Percentiles rank a stretch among this genome's conserved stretches.
Evolutionary conservation across 208 protist genomes (phyloP).

Genomic region (Zelonia costaricensis): DNA sequence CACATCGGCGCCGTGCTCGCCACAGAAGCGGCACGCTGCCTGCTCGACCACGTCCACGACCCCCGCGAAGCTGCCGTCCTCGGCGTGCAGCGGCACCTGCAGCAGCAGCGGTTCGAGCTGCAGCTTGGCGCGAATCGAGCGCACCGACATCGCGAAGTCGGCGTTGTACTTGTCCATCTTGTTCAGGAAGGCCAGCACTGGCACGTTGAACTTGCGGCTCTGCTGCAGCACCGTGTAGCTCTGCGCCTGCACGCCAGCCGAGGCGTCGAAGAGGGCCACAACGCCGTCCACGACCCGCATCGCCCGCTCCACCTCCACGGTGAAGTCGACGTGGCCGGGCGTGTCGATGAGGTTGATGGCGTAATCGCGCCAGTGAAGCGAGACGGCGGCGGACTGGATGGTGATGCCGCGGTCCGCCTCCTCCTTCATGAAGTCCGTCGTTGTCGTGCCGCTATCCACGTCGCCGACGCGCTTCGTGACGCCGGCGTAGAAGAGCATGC

Average conservation of each 20-base stretch:
- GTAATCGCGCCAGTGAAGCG: slow-evolving; percentile 86
- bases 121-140: slow-evolving; percentile 81
- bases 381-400: slow-evolving; percentile 94
- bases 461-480: slow-evolving; percentile 87
- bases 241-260: slow-evolving; percentile 94
- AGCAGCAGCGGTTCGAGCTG: slow-evolving; percentile 83
- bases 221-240: slow-evolving; percentile 92
- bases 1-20: slow-evolving; percentile 56
- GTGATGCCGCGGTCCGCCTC: slow-evolving; percentile 97
- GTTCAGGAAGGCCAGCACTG: slow-evolving; percentile 93
- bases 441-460: slow-evolving; percentile 96
- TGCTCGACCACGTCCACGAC: slow-evolving; percentile 91
- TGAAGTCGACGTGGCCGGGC: slow-evolving; percentile 97
- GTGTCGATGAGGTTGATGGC: slow-evolving; percentile 96
- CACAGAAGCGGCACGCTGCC: slow-evolving; percentile 60
- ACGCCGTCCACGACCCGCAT: slow-evolving; percentile 97
- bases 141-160: slow-evolving; percentile 67
- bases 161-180: slow-evolving; percentile 97
- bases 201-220: slow-evolving; percentile 80
- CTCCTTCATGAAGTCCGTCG: slow-evolving; percentile 97
- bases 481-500: slow-evolving; percentile 95
- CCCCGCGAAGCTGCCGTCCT: slow-evolving; percentile 76
- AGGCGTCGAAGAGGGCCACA: slow-evolving; percentile 96
- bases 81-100: slow-evolving; percentile 84
- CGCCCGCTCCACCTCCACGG: slow-evolving; percentile 96